Evolutionary conservation across 768 basidiomycete genomes (phyloP).

Genomic region (Leucocoprinus birnbaumii): DNA sequence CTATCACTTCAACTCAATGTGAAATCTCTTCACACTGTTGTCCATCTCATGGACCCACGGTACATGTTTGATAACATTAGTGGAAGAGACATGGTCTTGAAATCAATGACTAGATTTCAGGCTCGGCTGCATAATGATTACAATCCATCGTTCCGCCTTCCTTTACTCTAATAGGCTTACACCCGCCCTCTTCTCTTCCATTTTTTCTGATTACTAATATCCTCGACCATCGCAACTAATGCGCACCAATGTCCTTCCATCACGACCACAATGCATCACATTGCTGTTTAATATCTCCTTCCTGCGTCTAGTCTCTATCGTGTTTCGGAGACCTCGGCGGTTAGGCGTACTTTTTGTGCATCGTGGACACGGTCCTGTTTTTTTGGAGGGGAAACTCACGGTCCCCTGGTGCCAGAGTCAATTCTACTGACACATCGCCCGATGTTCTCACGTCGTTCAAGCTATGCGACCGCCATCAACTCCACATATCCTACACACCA

Average conservation of each 20-base stretch:
- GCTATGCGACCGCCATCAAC: neutral
- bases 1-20: too few species aligned
- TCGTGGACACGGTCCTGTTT: too few species aligned
- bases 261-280: neutral
- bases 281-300: neutral
- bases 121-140: too few species aligned
- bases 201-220: conserved; percentile 8
- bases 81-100: too few species aligned
- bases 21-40: too few species aligned
- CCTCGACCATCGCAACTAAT: conserved; percentile 1
- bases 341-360: too few species aligned
- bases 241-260: neutral
- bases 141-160: too few species aligned
- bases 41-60: too few species aligned
- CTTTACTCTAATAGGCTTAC: neutral
- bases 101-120: too few species aligned
- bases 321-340: too few species aligned
- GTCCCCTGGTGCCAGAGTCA: neutral
- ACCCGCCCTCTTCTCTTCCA: neutral
- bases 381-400: too few species aligned
- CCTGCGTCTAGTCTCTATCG: neutral
- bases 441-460: neutral
- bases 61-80: too few species aligned
- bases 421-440: neutral
- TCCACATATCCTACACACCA: neutral